phyloP scores from a whole-genome alignment of 1,284 basidiomycete genomes.

The Leccinum pallidistipes region DNA sequence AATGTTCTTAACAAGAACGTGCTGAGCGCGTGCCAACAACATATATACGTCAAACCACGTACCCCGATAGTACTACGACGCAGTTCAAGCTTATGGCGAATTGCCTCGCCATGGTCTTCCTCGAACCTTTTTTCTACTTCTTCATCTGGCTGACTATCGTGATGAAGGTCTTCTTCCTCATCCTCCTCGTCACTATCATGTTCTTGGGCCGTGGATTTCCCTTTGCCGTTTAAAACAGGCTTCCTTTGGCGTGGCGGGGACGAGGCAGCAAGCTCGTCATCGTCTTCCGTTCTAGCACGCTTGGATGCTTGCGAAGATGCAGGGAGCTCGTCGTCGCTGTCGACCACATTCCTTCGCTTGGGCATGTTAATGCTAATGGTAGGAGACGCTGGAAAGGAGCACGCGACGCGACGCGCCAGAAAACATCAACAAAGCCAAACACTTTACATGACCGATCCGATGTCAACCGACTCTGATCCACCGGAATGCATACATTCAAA shows the following conservation, averaged over 20 bases:
- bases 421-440: constrained; percentile 27
- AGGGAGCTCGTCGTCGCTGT: constrained; percentile 28
- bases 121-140: constrained; percentile 62
- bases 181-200: constrained; percentile 40
- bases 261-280: constrained; percentile 16
- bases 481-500: neutral
- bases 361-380: constrained; percentile 20
- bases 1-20: constrained; percentile 49
- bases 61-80: constrained; percentile 59
- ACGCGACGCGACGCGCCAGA: constrained; percentile 31
- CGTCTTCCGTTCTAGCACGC: constrained; percentile 32
- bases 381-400: constrained; percentile 10
- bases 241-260: constrained; percentile 17
- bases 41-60: constrained; percentile 27
- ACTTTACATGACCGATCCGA: constrained; percentile 1
- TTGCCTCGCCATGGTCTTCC: constrained; percentile 52
- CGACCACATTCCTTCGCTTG: constrained; percentile 29
- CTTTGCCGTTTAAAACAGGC: constrained; percentile 22
- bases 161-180: constrained; percentile 26
- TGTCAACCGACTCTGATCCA: too few relatives aligned
- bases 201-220: constrained; percentile 22
- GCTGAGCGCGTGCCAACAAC: neutral
- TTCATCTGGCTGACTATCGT: constrained; percentile 40
- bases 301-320: constrained; percentile 30
- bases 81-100: constrained; percentile 54